Percentiles rank a stretch among this genome's conserved stretches.
Conservation (phyloP, 2,329 filamentous ascomycete genomes). For the Fusarium continuum region DNA sequence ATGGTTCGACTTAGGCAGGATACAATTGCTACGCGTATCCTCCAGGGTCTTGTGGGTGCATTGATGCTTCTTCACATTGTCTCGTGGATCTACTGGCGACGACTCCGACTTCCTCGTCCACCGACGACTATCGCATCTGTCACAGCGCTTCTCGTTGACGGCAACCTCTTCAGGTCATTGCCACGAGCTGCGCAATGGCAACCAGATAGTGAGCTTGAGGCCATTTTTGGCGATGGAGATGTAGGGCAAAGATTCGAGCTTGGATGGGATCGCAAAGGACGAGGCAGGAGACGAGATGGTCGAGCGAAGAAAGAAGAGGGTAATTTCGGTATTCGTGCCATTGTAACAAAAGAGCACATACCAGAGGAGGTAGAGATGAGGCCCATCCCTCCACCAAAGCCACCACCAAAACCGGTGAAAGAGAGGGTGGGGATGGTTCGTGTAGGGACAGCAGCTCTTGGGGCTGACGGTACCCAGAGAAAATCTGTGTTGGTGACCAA, state of each 20-base stretch:
- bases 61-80: slow-evolving; percentile 42
- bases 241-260: slow-evolving; percentile 28
- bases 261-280: slow-evolving; percentile 30
- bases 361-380: slow-evolving; percentile 40
- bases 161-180: slow-evolving; percentile 46
- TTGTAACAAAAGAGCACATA: slow-evolving; percentile 17
- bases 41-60: slow-evolving; percentile 47
- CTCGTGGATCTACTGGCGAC: slow-evolving; percentile 44
- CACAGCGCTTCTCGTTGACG: slow-evolving; percentile 50
- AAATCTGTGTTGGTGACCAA: slow-evolving; percentile 35
- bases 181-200: slow-evolving; percentile 42
- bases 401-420: slow-evolving; percentile 12
- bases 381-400: slow-evolving; percentile 27
- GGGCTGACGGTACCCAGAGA: slow-evolving; percentile 25
- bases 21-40: slow-evolving; percentile 45
- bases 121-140: slow-evolving; percentile 50
- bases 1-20: slow-evolving; percentile 44
- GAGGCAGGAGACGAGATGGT: slow-evolving; percentile 18
- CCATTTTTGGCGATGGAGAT: slow-evolving; percentile 23
- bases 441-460: slow-evolving; percentile 32
- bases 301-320: slow-evolving; percentile 29
- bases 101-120: slow-evolving; percentile 43
- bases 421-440: slow-evolving; percentile 34
- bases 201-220: slow-evolving; percentile 28
- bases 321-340: slow-evolving; percentile 36